phyloP scores from a whole-genome alignment of 1,284 basidiomycete species.

The Leccinum fuscescens region DNA sequence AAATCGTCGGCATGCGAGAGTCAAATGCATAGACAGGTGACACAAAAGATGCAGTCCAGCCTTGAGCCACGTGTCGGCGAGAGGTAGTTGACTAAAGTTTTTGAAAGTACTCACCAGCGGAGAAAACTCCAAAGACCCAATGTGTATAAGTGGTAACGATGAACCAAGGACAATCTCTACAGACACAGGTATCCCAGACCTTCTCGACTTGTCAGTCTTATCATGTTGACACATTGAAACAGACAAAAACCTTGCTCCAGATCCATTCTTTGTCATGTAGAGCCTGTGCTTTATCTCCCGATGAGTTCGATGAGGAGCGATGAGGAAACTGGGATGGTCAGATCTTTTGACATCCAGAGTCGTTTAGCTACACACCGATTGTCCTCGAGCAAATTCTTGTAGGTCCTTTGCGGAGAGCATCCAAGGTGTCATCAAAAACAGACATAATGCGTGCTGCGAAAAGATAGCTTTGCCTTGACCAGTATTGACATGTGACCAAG shows the following conservation, averaged over 20 bases:
- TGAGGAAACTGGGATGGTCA: conserved; percentile 25
- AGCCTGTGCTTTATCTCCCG: conserved; percentile 33
- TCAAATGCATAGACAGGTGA: conserved; percentile 43
- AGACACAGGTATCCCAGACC: conserved; percentile 66
- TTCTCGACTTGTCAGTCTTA: conserved; percentile 29
- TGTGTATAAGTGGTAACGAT: conserved; percentile 64
- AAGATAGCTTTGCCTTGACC: conserved; percentile 13
- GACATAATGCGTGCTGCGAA: conserved; percentile 38
- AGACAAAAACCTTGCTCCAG: conserved; percentile 62
- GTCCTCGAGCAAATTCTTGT: conserved; percentile 48
- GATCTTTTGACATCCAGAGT: conserved; percentile 1
- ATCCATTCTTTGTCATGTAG: conserved; percentile 41
- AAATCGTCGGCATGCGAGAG: conserved; percentile 41
- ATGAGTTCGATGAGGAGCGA: conserved; percentile 9
- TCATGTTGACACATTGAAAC: not conserved
- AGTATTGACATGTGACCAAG: conserved; percentile 43
- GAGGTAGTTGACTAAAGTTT: not conserved
- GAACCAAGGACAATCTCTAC: conserved; percentile 56
- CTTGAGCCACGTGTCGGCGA: conserved; percentile 34
- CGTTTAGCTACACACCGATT: conserved; percentile 39
- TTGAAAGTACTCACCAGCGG: conserved; percentile 44
- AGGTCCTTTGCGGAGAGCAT: conserved; percentile 55
- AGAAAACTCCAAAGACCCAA: conserved; percentile 73
- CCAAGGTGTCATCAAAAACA: conserved; percentile 69
- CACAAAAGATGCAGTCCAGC: conserved; percentile 52